These are phyloP conservation scores for Flammula alnicola DNA, from an alignment of 1,284 basidiomycete genomes.

Conservation along the genomic window DNA sequence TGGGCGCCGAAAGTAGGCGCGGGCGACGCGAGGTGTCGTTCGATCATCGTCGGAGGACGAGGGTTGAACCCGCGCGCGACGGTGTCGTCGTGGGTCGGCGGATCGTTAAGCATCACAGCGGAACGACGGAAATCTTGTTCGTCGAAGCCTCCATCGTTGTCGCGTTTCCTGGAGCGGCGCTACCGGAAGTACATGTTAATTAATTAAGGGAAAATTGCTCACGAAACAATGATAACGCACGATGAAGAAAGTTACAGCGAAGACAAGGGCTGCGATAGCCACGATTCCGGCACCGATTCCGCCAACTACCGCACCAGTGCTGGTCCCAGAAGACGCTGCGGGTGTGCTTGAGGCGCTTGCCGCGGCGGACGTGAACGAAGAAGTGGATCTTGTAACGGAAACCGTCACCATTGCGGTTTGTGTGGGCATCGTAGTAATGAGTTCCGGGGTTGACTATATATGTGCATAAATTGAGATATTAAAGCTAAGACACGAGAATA, in stretches of 20 bases:
- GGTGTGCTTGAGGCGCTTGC: slow-evolving; percentile 4
- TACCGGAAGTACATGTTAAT: slow-evolving; percentile 26
- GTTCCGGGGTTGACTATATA: background rate
- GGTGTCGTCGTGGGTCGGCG: slow-evolving; percentile 42
- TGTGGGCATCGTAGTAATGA: slow-evolving; percentile 6
- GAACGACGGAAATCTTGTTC: slow-evolving; percentile 63
- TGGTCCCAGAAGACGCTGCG: slow-evolving; percentile 21
- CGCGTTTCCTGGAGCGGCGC: slow-evolving; percentile 50
- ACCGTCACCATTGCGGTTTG: slow-evolving; percentile 10
- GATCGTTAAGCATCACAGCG: slow-evolving; percentile 57
- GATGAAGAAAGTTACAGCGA: slow-evolving; percentile 57
- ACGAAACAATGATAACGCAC: slow-evolving; percentile 40
- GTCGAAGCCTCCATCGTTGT: slow-evolving; percentile 52
- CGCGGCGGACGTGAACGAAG: slow-evolving; percentile 9
- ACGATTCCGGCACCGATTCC: slow-evolving; percentile 62
- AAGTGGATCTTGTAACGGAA: slow-evolving; percentile 6
- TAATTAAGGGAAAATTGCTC: background rate
- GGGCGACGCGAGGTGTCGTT: slow-evolving; percentile 46
- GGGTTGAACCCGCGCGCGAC: slow-evolving; percentile 44
- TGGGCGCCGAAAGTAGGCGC: slow-evolving; percentile 41
- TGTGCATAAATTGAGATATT: slow-evolving; percentile 1
- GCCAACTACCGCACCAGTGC: slow-evolving; percentile 52
- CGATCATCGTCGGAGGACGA: slow-evolving; percentile 60
- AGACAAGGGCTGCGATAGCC: slow-evolving; percentile 51
- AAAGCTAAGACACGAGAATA: background rate